Conservation (phyloP, 2,329 filamentous ascomycete genomes). For the Colletotrichum sp. region DNA sequence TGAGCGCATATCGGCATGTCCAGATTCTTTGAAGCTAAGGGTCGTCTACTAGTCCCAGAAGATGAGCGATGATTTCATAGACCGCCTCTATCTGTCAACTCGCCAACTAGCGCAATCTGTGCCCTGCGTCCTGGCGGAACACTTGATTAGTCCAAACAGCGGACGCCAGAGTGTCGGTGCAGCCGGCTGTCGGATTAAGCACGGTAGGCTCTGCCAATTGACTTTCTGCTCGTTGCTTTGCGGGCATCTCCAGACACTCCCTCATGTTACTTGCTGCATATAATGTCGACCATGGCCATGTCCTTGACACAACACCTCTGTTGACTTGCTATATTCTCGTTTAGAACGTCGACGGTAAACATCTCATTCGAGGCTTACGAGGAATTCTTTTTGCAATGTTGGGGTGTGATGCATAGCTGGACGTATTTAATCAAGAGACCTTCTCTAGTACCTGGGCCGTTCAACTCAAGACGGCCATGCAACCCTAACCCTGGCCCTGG, state of each 20-base stretch:
- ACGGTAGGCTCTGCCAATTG: background rate
- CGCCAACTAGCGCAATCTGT: background rate
- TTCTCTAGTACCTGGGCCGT: background rate
- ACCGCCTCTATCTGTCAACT: background rate
- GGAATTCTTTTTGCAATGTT: background rate
- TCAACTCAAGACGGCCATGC: background rate
- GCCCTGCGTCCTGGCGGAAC: background rate
- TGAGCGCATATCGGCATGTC: background rate
- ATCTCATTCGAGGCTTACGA: background rate
- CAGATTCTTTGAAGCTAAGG: background rate
- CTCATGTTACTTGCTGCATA: background rate
- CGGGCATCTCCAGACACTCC: background rate
- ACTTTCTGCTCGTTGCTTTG: background rate
- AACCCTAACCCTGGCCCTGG: background rate
- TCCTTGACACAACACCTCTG: background rate
- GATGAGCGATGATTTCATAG: conserved; percentile 18
- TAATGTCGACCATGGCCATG: background rate
- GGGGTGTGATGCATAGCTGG: background rate
- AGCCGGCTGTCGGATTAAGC: background rate
- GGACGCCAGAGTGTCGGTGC: background rate
- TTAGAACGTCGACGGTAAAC: background rate
- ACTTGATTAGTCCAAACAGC: background rate
- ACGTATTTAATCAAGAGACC: background rate
- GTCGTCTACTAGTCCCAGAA: background rate
- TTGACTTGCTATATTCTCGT: background rate